Evolutionary conservation across 345 rosid species (phyloP).

Genomic region (Arabidopsis suecica): DNA sequence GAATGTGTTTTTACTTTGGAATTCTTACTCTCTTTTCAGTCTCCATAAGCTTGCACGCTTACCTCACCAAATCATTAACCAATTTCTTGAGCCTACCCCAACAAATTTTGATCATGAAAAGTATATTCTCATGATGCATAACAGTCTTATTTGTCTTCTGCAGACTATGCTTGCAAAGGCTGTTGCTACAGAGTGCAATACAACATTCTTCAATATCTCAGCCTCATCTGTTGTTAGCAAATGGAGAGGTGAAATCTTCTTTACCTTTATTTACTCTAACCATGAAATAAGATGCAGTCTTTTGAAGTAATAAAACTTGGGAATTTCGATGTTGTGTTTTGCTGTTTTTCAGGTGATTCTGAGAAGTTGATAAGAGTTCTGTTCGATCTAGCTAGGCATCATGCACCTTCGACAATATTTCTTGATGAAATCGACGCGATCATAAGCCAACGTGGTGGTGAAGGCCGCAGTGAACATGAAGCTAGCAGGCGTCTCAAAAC

Average conservation of each 20-base stretch:
- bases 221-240: conserved; percentile 99
- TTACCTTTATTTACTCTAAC: not conserved
- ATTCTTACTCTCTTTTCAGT: not conserved
- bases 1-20: not conserved
- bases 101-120: not conserved
- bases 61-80: not conserved
- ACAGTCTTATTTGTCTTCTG: conserved; percentile 6
- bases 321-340: not conserved
- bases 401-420: conserved; percentile 95
- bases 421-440: conserved; percentile 98
- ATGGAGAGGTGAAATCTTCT: conserved; percentile 64
- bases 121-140: not conserved
- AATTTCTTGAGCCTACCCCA: not conserved
- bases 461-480: conserved; percentile 96
- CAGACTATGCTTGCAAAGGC: conserved; percentile 99
- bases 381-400: conserved; percentile 97
- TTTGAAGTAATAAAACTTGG: not conserved
- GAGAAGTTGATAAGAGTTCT: conserved; percentile 92
- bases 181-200: conserved; percentile 97
- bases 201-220: conserved; percentile 96
- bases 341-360: conserved; percentile 77
- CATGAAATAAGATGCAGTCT: not conserved
- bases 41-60: not conserved
- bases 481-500: conserved; percentile 99
- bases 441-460: conserved; percentile 98